Conservation (phyloP, 2,329 filamentous ascomycete species). For the Chaetomium olivaceum region DNA sequence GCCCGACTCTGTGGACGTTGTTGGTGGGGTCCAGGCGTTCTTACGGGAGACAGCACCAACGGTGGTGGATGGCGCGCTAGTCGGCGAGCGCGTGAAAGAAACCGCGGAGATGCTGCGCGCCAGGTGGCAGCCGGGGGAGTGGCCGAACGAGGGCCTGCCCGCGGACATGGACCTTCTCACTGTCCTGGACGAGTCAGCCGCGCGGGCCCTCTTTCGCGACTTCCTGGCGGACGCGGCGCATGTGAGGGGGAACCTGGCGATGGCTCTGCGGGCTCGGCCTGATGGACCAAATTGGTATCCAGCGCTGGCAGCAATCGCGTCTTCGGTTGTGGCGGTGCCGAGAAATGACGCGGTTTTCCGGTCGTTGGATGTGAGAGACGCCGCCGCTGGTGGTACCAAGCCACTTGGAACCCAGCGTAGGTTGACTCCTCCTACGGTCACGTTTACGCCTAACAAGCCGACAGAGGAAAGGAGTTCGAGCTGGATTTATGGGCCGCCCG, state of each 20-base stretch:
- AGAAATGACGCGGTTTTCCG: background rate
- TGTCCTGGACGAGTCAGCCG: background rate
- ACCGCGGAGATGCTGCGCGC: background rate
- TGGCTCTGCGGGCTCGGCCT: background rate
- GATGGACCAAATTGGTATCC: background rate
- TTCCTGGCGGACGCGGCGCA: constrained; percentile 4
- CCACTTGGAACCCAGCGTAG: background rate
- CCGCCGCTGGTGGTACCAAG: background rate
- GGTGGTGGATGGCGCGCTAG: background rate
- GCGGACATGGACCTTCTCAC: background rate
- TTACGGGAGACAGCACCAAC: background rate
- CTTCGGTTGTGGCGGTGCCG: background rate
- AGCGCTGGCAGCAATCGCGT: background rate
- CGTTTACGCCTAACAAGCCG: background rate
- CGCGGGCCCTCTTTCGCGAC: background rate
- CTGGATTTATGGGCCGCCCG: background rate
- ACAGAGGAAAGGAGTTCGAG: background rate
- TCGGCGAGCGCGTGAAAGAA: background rate
- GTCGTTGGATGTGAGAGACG: background rate
- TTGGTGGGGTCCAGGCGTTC: background rate
- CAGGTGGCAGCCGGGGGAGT: background rate
- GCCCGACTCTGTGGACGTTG: background rate
- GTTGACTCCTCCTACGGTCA: background rate
- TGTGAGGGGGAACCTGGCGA: background rate
- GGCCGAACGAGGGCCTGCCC: background rate